Base-by-base conservation (phyloP, 1,284 basidiomycete species). In the Lignosus rhinocerotis region DNA sequence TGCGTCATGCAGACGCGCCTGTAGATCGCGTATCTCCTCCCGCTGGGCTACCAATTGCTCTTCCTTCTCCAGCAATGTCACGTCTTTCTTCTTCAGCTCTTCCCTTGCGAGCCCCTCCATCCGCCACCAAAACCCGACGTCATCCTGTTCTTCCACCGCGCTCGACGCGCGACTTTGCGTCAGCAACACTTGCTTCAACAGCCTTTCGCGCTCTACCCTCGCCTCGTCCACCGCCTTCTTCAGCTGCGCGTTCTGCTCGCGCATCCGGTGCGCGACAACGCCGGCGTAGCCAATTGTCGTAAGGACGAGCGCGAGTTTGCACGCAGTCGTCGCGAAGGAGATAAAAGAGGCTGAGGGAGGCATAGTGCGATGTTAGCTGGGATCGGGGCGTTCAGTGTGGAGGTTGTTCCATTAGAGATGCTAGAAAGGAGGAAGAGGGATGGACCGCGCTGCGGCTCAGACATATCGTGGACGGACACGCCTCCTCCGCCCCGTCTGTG, bases 241-340 rank as follows among this genome's bases (percentile, higher is more conserved):
- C 53, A 64, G 57, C 56, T 60, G 53, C 50, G 54, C 57, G 44
- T 60, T 60, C 52, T 51, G 55, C 39, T 50, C 52, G 51, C 56
- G 59, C 55, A 61, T 48, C 50, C 51, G 55, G 41, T 55, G 60
- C 54, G 59, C 58, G 57, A 65, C 51, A 43, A 49, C 47, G 46
- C 51, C 51, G 39, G 58, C 60, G 54, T 61, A 65, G 17, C 59
- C 59, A 17, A 67, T 14, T 1, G 66, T 60, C 48, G 64, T 61
- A 17, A 67, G 36, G 44, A 63, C 53, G 19, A 67, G 56, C 45
- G 60, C 66, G 46, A 67, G 39, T 38, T 65, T 63, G 61, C 63
- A 66, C 39, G 62, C 60, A 38, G 59, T 42, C 49, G 60, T 52
- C 46, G 64, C 54, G 57, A 67, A 54, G 56, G 64, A 62, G 56